phyloP scores from a whole-genome alignment of 352 stramenopile species.

The Phytophthora cajani region DNA sequence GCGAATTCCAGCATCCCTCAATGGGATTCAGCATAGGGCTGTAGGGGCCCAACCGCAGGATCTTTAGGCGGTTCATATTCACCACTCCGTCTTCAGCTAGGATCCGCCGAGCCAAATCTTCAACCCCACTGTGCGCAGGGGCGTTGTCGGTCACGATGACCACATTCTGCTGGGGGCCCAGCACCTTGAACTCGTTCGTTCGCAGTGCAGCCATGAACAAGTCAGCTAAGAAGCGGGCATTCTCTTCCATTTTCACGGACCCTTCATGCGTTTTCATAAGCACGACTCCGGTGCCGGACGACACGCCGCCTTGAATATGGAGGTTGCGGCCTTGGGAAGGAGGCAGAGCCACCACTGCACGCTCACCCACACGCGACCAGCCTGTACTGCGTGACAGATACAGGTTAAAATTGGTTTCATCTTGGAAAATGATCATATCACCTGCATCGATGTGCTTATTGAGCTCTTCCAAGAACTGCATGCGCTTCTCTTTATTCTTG shows the following conservation, averaged over 20 bases:
- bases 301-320: not conserved
- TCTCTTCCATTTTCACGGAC: slow-evolving; percentile 2
- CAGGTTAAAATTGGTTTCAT: not conserved
- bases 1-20: too few species aligned
- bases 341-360: not conserved
- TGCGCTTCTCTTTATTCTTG: not conserved
- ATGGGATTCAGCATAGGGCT: too few species aligned
- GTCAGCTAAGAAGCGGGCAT: not conserved
- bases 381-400: not conserved
- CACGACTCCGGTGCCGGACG: not conserved
- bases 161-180: too few species aligned
- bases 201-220: slow-evolving; percentile 1
- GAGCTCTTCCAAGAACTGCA: not conserved
- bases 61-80: too few species aligned
- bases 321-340: not conserved
- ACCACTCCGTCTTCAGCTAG: too few species aligned
- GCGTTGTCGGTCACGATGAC: too few species aligned
- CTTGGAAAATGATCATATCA: not conserved
- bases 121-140: too few species aligned
- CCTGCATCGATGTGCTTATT: not conserved
- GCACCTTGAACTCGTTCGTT: not conserved
- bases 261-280: slow-evolving; percentile 1
- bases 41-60: too few species aligned
- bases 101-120: too few species aligned
- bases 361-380: not conserved